Evolutionary conservation across 768 basidiomycete species (phyloP), one percentile per base, ranked within the genome.

Genomic region (Naganishia onofrii): DNA sequence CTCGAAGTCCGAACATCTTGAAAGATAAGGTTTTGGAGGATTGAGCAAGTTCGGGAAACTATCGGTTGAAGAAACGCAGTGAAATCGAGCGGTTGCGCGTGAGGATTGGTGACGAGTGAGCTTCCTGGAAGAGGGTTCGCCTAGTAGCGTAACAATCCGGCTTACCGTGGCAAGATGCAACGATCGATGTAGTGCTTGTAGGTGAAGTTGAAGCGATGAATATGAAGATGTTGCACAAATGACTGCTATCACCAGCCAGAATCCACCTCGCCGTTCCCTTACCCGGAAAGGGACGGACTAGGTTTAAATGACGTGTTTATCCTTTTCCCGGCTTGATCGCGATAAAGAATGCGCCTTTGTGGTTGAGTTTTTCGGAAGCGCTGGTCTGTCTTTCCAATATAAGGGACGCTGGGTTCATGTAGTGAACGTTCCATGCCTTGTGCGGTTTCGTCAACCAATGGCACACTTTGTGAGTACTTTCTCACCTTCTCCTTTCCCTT

Each of bases 1-100:
- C 79, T 68, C 77, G 75, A 67, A 80, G 77, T 74, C 79, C 79
- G 76, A 80, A 80, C 79, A 80, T 70, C 36, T 67, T 67, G 53
- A 32, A 21, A 12, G 34, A 31, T 56, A 19, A 26, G 34, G 17
- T 68, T 56, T 26, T 8, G 48, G 48, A 46, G 23, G 12, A n/a
- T 17, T 51, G n/a, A n/a, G 48, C 19, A 51, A 51, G 48, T 51
- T 51, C n/a, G 23, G 48, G 48, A 51, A 26, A 21, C 48, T 51
- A 26, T 51, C 48, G 48, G 23, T 51, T 26, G 48, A 26, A 12
- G 23, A 51, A 51, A 23, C 21, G 15, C 42, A 42, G 42, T 38
- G 57, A 58, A 58, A 32, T 58, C 9, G 29, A 7, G 32, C n/a
- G 55, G 21, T 29, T 36, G 38, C 13, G 15, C 29, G 23, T 10